Conservation (phyloP, 78 protist species). For the Dictyostelium brefeldianum region DNA sequence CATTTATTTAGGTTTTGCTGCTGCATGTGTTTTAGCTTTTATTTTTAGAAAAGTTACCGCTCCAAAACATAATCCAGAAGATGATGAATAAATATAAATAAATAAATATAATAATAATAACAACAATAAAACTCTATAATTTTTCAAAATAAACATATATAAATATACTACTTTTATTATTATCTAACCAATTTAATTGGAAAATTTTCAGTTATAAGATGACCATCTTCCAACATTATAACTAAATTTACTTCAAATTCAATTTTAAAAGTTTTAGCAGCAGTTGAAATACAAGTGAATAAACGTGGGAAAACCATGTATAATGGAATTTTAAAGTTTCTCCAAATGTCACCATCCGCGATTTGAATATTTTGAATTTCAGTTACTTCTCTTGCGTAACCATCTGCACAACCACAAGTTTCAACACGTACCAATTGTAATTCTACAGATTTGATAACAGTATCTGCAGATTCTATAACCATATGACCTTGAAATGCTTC, state of each 20-base stretch:
- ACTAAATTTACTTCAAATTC: conserved; percentile 90
- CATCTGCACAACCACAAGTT: conserved; percentile 89
- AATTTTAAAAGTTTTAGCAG: conserved; percentile 82
- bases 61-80: conserved; percentile 19
- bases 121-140: neutral
- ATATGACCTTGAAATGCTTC: conserved; percentile 91
- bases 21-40: conserved; percentile 40
- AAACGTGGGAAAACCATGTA: conserved; percentile 96
- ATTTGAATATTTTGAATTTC: conserved; percentile 87
- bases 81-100: conserved; percentile 30
- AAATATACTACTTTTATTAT: neutral
- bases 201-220: conserved; percentile 93
- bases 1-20: conserved; percentile 64
- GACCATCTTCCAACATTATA: conserved; percentile 86
- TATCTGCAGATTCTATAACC: conserved; percentile 74
- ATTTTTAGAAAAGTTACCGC: conserved; percentile 40
- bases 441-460: conserved; percentile 90
- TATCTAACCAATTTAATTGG: conserved; percentile 91
- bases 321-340: conserved; percentile 88
- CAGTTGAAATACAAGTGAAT: conserved; percentile 91
- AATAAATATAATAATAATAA: neutral
- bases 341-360: conserved; percentile 93
- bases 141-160: neutral
- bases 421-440: conserved; percentile 96
- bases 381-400: conserved; percentile 80